phyloP scores from a whole-genome alignment of 176 grass and related monocot genomes.

The Paspalum vaginatum region DNA sequence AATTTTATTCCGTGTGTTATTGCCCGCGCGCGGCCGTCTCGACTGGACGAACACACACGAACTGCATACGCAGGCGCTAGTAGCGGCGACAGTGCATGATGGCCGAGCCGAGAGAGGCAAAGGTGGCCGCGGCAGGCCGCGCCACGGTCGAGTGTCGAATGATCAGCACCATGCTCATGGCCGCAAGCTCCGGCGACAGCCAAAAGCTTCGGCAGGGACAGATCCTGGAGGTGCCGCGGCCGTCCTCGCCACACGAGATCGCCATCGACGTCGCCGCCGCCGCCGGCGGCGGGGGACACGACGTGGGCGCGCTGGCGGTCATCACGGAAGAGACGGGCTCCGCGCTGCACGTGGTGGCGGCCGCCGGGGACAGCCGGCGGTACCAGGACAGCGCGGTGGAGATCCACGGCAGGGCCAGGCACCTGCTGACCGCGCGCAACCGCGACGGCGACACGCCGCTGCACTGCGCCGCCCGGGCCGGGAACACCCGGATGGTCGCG shows the following conservation, averaged over 20 bases:
- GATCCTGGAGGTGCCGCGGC: background rate
- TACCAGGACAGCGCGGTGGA: background rate
- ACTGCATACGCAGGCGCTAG: background rate
- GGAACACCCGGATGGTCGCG: background rate
- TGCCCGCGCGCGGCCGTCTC: background rate
- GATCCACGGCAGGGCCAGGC: background rate
- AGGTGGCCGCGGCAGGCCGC: background rate
- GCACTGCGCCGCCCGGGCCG: conserved; percentile 28
- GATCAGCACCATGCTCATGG: background rate
- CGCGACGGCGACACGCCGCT: conserved; percentile 27
- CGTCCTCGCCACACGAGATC: background rate
- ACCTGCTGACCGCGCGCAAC: background rate
- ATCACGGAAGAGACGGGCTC: background rate
- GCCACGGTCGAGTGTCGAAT: background rate
- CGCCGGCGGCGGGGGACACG: background rate
- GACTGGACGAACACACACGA: background rate
- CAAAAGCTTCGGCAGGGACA: background rate
- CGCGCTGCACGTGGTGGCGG: conserved; percentile 29
- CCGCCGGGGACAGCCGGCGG: background rate
- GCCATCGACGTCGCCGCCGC: background rate
- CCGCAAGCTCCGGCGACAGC: background rate
- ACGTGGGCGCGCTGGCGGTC: background rate
- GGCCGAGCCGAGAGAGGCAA: background rate
- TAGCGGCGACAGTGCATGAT: no score
- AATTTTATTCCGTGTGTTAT: no score